These are phyloP conservation scores for Venturia asperata DNA, from an alignment of 2,329 filamentous ascomycete genomes.

Conservation along the genomic window DNA sequence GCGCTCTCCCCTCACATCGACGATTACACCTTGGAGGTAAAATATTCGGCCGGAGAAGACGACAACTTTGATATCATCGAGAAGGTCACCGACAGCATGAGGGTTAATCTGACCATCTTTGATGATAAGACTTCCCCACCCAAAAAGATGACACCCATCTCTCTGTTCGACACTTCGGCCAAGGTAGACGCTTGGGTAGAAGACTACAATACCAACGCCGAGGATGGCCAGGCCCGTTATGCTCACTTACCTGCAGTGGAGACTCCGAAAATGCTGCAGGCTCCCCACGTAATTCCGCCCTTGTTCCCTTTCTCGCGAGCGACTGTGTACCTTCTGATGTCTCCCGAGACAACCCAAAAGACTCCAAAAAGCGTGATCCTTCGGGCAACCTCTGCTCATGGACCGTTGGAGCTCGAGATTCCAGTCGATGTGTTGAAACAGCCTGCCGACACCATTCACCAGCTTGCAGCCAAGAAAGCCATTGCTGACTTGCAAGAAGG, in stretches of 20 bases:
- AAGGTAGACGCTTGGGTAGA: constrained; percentile 37
- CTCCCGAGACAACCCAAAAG: constrained; percentile 41
- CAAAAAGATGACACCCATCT: constrained; percentile 42
- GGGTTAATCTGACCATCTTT: constrained; percentile 28
- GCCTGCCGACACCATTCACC: constrained; percentile 54
- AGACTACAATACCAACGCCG: constrained; percentile 14
- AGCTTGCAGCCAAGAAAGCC: constrained; percentile 62
- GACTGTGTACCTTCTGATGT: constrained; percentile 58
- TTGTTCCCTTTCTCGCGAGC: constrained; percentile 62
- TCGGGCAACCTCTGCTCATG: constrained; percentile 49
- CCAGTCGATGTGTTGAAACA: constrained; percentile 47
- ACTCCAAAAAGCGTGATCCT: constrained; percentile 52
- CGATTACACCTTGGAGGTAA: constrained; percentile 57
- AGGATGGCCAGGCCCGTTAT: constrained; percentile 34
- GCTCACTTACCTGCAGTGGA: constrained; percentile 48
- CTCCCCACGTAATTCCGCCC: constrained; percentile 55
- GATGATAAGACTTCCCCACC: constrained; percentile 18
- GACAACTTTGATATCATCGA: constrained; percentile 55
- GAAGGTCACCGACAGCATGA: constrained; percentile 45
- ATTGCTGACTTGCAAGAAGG: constrained; percentile 63
- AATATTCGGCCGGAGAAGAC: constrained; percentile 40
- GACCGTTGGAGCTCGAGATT: constrained; percentile 57
- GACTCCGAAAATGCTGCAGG: constrained; percentile 54
- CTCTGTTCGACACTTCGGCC: constrained; percentile 50
- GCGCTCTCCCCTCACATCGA: constrained; percentile 59